Conservation (phyloP, 306 rosid genomes). For the Purshia tridentata region DNA sequence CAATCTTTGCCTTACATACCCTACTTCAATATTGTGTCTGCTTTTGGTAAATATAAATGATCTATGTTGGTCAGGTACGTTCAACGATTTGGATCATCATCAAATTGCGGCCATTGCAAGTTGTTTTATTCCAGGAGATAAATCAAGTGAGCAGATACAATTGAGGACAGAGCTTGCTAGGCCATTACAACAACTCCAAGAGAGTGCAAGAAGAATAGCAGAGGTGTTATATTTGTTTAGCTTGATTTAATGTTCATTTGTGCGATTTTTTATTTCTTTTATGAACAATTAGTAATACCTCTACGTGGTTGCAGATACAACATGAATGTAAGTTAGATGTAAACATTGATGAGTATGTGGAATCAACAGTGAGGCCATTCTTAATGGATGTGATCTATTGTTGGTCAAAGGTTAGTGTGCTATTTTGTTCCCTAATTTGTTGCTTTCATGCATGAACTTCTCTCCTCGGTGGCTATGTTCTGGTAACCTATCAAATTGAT, state of each 20-base stretch:
- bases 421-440: not conserved
- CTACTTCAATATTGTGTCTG: not conserved
- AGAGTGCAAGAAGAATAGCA: constrained; percentile 93
- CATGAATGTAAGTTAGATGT: constrained; percentile 92
- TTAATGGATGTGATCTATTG: constrained; percentile 95
- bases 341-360: constrained; percentile 85
- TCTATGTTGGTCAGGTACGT: constrained; percentile 60
- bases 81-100: constrained; percentile 92
- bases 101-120: constrained; percentile 98
- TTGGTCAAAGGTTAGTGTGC: constrained; percentile 90
- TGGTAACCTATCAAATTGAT: not conserved
- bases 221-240: constrained; percentile 54
- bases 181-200: constrained; percentile 96
- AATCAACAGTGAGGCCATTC: constrained; percentile 91
- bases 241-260: constrained; percentile 3
- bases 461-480: not conserved
- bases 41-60: not conserved
- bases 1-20: not conserved
- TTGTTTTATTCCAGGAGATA: constrained; percentile 94
- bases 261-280: not conserved
- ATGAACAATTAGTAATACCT: constrained; percentile 11
- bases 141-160: constrained; percentile 87
- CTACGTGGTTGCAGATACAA: constrained; percentile 65
- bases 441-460: not conserved
- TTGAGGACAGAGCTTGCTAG: constrained; percentile 86